Percentiles rank a stretch among this genome's conserved stretches.
Evolutionary conservation across 2,329 filamentous ascomycete genomes (phyloP).

Genomic region (Neobulgaria alba): DNA sequence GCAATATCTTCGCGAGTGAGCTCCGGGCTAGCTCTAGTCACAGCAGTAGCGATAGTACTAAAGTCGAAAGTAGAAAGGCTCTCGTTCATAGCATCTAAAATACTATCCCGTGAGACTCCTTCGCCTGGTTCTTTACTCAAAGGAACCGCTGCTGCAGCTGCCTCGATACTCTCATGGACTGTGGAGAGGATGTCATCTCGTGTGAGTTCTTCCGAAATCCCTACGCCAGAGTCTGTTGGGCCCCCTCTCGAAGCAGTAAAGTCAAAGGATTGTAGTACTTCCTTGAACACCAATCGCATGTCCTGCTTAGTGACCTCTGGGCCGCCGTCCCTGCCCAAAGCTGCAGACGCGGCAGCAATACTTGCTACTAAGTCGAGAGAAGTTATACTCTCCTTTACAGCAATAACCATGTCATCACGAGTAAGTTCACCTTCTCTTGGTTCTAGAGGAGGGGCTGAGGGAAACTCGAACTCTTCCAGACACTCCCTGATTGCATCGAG

Average conservation of each 20-base stretch:
- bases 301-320: slow-evolving; percentile 67
- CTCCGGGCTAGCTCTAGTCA: slow-evolving; percentile 41
- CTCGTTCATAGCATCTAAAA: slow-evolving; percentile 56
- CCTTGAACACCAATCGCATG: slow-evolving; percentile 71
- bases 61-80: slow-evolving; percentile 46
- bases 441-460: slow-evolving; percentile 50
- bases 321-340: slow-evolving; percentile 33
- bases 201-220: too few relatives aligned
- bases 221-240: slow-evolving; percentile 50
- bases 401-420: slow-evolving; percentile 54
- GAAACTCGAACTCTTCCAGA: slow-evolving; percentile 75
- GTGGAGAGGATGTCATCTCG: slow-evolving; percentile 56
- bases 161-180: slow-evolving; percentile 47
- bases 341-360: slow-evolving; percentile 30
- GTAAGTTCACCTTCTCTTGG: slow-evolving; percentile 46
- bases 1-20: slow-evolving; percentile 72
- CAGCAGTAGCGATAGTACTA: slow-evolving; percentile 42
- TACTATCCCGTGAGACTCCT: slow-evolving; percentile 41
- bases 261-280: slow-evolving; percentile 77
- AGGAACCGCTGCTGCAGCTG: background rate
- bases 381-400: slow-evolving; percentile 51
- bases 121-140: slow-evolving; percentile 41
- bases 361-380: slow-evolving; percentile 38
- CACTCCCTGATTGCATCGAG: slow-evolving; percentile 78
- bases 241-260: slow-evolving; percentile 52